These are phyloP conservation scores for Penicillium nordicum DNA, from an alignment of 2,329 filamentous ascomycete genomes.

Conservation along the genomic window DNA sequence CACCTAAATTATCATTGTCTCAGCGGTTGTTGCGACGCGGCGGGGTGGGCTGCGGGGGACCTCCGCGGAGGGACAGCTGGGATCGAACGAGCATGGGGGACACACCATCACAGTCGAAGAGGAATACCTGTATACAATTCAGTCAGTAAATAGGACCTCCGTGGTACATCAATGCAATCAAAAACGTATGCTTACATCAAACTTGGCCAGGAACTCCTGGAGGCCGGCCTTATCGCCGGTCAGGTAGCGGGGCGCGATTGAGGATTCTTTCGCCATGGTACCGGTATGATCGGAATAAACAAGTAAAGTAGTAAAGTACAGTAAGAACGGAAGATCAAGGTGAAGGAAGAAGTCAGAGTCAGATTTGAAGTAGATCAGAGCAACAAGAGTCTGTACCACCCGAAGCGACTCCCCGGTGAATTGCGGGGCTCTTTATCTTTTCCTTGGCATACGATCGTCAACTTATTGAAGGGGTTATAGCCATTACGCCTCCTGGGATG, in stretches of 20 bases:
- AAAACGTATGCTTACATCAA: conserved; percentile 68
- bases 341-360: background rate
- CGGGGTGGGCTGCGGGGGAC: background rate
- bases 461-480: no score
- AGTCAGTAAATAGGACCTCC: conserved; percentile 16
- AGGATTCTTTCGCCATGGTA: conserved; percentile 12
- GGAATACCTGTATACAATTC: conserved; percentile 64
- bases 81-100: conserved; percentile 5
- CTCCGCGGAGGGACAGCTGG: conserved; percentile 2
- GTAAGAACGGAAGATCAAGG: background rate
- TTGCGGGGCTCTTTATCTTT: conserved; percentile 11
- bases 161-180: background rate
- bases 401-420: conserved; percentile 23
- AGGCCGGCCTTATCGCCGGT: conserved; percentile 76
- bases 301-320: background rate
- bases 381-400: conserved; percentile 9
- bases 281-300: no score
- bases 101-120: conserved; percentile 96
- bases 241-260: conserved; percentile 54
- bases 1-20: conserved; percentile 59
- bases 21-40: conserved; percentile 30
- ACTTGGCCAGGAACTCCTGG: conserved; percentile 78
- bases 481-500: no score
- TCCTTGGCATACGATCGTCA: conserved; percentile 1
- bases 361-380: background rate